phyloP scores from a whole-genome alignment of 1,139 yeast species.

The Magnusiomyces tetraspermus region DNA sequence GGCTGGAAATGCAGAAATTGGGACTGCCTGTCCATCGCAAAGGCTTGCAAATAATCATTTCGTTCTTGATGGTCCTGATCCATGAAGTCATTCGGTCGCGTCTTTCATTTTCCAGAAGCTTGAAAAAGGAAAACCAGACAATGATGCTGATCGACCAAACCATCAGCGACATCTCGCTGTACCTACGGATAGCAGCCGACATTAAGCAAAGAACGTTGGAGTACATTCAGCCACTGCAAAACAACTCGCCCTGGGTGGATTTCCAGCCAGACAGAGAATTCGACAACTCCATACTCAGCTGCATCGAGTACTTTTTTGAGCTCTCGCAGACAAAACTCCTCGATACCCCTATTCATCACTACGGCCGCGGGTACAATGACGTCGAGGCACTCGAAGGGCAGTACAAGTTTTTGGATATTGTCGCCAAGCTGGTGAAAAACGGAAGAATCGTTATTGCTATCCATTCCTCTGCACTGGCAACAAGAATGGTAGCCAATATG shows the following conservation, averaged over 20 bases:
- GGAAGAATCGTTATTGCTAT: constrained; percentile 78
- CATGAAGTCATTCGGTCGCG: constrained; percentile 73
- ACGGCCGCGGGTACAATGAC: constrained; percentile 76
- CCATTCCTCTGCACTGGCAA: constrained; percentile 51
- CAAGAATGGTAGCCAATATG: constrained; percentile 59
- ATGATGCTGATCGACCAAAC: constrained; percentile 95
- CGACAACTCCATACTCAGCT: constrained; percentile 63
- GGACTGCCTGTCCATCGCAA: constrained; percentile 71
- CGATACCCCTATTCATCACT: constrained; percentile 57
- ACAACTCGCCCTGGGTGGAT: constrained; percentile 52
- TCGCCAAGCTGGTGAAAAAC: constrained; percentile 70
- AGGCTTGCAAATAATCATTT: constrained; percentile 54
- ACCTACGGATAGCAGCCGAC: constrained; percentile 66
- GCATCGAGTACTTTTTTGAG: constrained; percentile 63
- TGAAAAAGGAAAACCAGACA: constrained; percentile 70
- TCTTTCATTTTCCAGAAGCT: constrained; percentile 57
- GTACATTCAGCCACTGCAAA: constrained; percentile 50
- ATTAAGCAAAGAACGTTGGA: constrained; percentile 60
- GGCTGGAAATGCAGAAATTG: constrained; percentile 53
- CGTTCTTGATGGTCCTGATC: constrained; percentile 71
- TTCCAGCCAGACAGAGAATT: constrained; percentile 60
- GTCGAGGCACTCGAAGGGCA: constrained; percentile 76
- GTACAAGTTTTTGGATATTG: constrained; percentile 64
- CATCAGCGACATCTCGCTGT: constrained; percentile 74
- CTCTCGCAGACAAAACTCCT: constrained; percentile 66